phyloP scores from a whole-genome alignment of 1,284 basidiomycete genomes.

The Trichosporon coremiiforme region DNA sequence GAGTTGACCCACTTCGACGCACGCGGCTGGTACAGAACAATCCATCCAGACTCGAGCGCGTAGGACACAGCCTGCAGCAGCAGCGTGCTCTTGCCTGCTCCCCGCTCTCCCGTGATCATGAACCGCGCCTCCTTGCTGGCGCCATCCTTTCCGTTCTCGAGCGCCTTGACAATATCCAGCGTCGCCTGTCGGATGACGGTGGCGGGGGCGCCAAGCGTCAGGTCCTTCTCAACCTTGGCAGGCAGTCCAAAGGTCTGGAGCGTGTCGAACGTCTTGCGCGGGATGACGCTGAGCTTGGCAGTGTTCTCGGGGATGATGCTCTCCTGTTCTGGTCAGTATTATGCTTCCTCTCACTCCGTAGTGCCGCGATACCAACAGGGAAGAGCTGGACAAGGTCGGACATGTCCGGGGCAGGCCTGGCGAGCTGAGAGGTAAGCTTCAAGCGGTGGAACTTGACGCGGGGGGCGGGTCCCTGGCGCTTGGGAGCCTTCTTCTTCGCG shows the following conservation, averaged over 20 bases:
- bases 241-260: constrained; percentile 50
- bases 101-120: constrained; percentile 63
- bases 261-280: constrained; percentile 38
- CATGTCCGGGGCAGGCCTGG: constrained; percentile 38
- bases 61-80: constrained; percentile 80
- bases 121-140: constrained; percentile 26
- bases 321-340: constrained; percentile 33
- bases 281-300: constrained; percentile 44
- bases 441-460: constrained; percentile 29
- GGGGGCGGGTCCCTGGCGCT: neutral
- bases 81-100: constrained; percentile 81
- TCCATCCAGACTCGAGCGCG: constrained; percentile 70
- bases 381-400: constrained; percentile 41
- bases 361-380: constrained; percentile 35
- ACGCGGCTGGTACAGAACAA: constrained; percentile 84
- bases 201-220: constrained; percentile 38
- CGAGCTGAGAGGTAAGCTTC: constrained; percentile 37
- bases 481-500: constrained; percentile 22
- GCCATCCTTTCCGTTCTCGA: constrained; percentile 37
- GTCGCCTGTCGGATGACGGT: constrained; percentile 52
- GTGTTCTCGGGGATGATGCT: constrained; percentile 35
- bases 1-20: constrained; percentile 77
- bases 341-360: neutral
- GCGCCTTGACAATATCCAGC: constrained; percentile 41
- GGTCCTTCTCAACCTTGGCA: constrained; percentile 45